A percentile compares a stretch with the other conserved stretches of the same genome.
Evolutionary conservation across 2,329 filamentous ascomycete genomes (phyloP).

Genomic region (Penicillium sp.): DNA sequence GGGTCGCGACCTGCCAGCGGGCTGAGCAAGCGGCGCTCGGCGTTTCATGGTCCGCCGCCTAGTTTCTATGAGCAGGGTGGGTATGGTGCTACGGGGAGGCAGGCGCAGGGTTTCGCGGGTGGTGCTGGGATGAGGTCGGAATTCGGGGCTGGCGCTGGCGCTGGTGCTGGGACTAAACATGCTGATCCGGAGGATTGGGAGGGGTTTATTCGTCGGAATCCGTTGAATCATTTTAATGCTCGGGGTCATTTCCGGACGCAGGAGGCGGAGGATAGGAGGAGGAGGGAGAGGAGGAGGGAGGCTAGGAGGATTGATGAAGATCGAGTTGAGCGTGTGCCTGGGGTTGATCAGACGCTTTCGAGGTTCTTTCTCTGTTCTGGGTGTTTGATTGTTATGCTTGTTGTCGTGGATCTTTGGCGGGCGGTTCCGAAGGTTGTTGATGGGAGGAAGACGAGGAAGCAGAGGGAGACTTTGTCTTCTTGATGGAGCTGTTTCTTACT

Average conservation of each 20-base stretch:
- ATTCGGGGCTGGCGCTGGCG: background rate
- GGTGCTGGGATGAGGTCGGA: constrained; percentile 21
- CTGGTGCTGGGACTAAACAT: background rate
- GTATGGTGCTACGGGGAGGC: constrained; percentile 66
- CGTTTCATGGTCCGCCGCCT: constrained; percentile 82
- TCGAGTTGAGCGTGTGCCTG: constrained; percentile 5
- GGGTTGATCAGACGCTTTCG: constrained; percentile 18
- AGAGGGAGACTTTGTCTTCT: constrained; percentile 1
- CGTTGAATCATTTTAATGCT: constrained; percentile 76
- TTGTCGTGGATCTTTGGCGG: constrained; percentile 13
- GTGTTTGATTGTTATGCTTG: constrained; percentile 36
- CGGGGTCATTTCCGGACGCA: constrained; percentile 72
- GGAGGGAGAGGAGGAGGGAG: constrained; percentile 46
- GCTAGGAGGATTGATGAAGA: constrained; percentile 30
- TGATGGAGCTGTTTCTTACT: background rate
- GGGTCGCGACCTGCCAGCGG: constrained; percentile 73
- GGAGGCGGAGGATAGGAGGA: constrained; percentile 56
- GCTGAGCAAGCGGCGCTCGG: constrained; percentile 69
- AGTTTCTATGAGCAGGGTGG: constrained; percentile 82
- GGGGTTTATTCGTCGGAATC: constrained; percentile 44
- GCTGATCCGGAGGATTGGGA: constrained; percentile 33
- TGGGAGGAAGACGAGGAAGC: constrained; percentile 6
- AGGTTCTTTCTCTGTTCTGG: constrained; percentile 41
- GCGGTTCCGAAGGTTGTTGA: background rate
- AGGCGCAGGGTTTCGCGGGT: constrained; percentile 44